phyloP scores from a whole-genome alignment of 352 stramenopile genomes.

The Pythium monospermum region DNA sequence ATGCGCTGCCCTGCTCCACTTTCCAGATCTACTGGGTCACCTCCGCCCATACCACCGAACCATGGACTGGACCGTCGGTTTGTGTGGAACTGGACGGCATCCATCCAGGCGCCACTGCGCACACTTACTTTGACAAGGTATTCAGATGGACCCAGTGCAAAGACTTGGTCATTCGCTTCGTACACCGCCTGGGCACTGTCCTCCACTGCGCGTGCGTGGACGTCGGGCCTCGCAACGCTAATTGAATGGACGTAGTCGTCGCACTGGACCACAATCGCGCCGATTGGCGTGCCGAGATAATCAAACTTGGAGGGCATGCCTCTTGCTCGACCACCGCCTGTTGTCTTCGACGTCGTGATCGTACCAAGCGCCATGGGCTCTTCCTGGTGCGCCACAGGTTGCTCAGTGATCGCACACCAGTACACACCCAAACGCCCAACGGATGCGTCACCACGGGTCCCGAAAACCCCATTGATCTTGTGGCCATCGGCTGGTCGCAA shows the following conservation, averaged over 20 bases:
- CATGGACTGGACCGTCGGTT: conserved; percentile 38
- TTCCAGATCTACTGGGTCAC: conserved; percentile 21
- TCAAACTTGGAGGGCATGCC: conserved; percentile 14
- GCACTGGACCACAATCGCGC: conserved; percentile 34
- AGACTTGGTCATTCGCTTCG: conserved; percentile 37
- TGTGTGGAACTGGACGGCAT: conserved; percentile 41
- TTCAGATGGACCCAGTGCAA: conserved; percentile 36
- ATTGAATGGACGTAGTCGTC: conserved; percentile 32
- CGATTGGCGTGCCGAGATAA: conserved; percentile 3
- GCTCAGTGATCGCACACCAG: conserved; percentile 19
- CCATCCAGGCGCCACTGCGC: conserved; percentile 46
- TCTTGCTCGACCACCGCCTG: conserved; percentile 18
- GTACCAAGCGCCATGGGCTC: background rate
- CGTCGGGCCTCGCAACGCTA: conserved; percentile 25
- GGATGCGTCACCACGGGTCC: conserved; percentile 35
- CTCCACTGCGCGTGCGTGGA: conserved; percentile 9
- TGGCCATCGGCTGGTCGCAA: conserved; percentile 35
- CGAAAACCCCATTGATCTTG: conserved; percentile 50
- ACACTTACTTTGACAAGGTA: conserved; percentile 36
- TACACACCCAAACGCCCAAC: conserved; percentile 44
- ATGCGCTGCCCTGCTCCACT: conserved; percentile 27
- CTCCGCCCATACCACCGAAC: conserved; percentile 38
- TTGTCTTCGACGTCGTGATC: background rate
- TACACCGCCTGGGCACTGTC: conserved; percentile 18
- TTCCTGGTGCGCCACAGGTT: background rate